Conservation (phyloP, 2,329 filamentous ascomycete species). For the Ophiostoma ulmi region DNA sequence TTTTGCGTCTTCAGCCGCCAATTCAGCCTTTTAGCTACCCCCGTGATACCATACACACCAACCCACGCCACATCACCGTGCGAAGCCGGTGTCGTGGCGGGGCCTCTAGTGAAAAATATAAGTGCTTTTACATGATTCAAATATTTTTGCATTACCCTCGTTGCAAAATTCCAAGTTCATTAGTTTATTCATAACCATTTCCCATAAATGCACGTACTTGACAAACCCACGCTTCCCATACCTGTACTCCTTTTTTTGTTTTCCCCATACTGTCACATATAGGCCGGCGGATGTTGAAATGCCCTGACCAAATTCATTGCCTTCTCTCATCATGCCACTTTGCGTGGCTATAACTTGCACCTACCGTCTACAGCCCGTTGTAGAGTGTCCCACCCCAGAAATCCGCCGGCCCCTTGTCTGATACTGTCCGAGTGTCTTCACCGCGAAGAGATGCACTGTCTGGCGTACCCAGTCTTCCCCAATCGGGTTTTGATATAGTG, state of each 20-base stretch:
- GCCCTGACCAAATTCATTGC: neutral
- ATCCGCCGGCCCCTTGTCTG: conserved; percentile 3
- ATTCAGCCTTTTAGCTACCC: too few relatives aligned
- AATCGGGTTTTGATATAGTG: neutral
- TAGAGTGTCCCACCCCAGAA: conserved; percentile 8
- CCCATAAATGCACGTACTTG: neutral
- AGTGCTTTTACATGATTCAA: too few relatives aligned
- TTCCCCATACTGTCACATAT: neutral
- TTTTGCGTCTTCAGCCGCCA: too few relatives aligned
- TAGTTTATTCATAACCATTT: neutral
- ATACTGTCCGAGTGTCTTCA: neutral
- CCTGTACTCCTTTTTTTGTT: neutral
- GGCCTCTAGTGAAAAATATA: too few relatives aligned
- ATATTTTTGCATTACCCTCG: neutral
- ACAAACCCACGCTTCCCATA: neutral
- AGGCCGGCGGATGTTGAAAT: neutral
- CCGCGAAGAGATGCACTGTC: conserved; percentile 5
- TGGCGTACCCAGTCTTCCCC: conserved; percentile 10
- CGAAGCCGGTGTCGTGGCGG: too few relatives aligned
- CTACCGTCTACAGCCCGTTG: neutral
- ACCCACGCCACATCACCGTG: too few relatives aligned
- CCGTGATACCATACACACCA: too few relatives aligned
- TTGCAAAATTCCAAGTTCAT: neutral
- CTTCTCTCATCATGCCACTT: too few relatives aligned
- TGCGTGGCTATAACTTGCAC: neutral